Percentiles rank a stretch among this genome's conserved stretches.
Conservation (phyloP, 2,329 filamentous ascomycete genomes). For the Xylariaceae sp. region DNA sequence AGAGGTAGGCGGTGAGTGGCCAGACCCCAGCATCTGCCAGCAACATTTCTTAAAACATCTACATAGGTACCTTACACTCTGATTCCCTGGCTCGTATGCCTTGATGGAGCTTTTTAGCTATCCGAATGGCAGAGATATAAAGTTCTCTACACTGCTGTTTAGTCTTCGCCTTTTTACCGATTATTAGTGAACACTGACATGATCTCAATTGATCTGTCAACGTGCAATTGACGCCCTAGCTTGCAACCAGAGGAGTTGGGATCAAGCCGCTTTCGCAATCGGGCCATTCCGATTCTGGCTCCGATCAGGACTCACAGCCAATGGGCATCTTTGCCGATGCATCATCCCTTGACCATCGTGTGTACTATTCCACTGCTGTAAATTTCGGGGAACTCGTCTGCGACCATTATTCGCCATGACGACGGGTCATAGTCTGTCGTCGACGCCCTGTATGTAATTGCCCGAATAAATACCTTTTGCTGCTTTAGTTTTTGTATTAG, state of each 20-base stretch:
- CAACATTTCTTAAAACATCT: not conserved
- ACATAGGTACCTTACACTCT: too few relatives aligned
- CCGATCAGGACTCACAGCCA: conserved; percentile 24
- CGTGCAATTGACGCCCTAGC: not conserved
- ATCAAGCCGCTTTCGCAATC: not conserved
- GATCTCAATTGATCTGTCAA: not conserved
- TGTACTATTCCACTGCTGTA: not conserved
- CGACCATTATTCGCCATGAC: conserved; percentile 17
- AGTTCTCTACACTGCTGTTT: too few relatives aligned
- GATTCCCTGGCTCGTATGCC: too few relatives aligned
- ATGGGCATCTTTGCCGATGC: conserved; percentile 15
- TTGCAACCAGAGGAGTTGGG: not conserved
- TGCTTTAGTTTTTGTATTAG: not conserved
- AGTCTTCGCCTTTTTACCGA: too few relatives aligned
- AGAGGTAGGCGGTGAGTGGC: conserved; percentile 2
- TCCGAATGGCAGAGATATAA: too few relatives aligned
- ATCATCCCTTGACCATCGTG: not conserved
- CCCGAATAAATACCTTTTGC: not conserved
- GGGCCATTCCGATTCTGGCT: conserved; percentile 14
- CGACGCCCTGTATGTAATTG: conserved; percentile 27
- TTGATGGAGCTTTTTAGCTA: too few relatives aligned
- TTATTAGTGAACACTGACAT: too few relatives aligned
- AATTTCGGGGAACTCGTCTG: not conserved
- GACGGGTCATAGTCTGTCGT: conserved; percentile 28
- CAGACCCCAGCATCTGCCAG: not conserved